Evolutionary conservation across 768 basidiomycete species (phyloP).

Genomic region (Termitomyces sp.): DNA sequence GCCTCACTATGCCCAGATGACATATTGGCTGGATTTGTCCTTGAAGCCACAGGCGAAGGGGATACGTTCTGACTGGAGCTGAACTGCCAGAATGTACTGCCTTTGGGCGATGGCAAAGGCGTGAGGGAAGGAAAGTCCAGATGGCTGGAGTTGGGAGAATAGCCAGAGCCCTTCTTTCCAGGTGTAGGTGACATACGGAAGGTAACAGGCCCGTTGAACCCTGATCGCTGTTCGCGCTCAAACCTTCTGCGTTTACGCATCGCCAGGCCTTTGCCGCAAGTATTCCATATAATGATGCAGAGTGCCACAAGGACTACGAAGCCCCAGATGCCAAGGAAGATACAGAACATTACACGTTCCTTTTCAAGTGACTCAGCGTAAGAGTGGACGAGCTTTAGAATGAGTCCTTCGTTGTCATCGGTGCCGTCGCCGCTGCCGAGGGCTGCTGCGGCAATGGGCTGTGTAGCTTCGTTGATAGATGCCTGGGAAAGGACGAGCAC

Average conservation of each 20-base stretch:
- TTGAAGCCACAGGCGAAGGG: constrained; percentile 21
- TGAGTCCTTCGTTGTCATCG: constrained; percentile 43
- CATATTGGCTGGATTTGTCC: constrained; percentile 42
- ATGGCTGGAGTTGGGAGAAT: constrained; percentile 8
- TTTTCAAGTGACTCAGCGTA: constrained; percentile 72
- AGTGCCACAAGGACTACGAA: constrained; percentile 80
- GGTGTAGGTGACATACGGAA: constrained; percentile 16
- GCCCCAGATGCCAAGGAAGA: constrained; percentile 83
- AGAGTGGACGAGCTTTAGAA: constrained; percentile 65
- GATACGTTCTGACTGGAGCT: constrained; percentile 19
- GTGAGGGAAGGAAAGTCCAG: constrained; percentile 40
- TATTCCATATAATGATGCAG: constrained; percentile 64
- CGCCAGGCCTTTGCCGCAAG: constrained; percentile 48
- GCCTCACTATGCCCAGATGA: constrained; percentile 20
- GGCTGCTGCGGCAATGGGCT: constrained; percentile 81
- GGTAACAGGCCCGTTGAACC: constrained; percentile 39
- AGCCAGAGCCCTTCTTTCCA: constrained; percentile 12
- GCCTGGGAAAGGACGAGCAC: constrained; percentile 72
- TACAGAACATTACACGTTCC: constrained; percentile 76
- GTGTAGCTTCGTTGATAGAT: constrained; percentile 66
- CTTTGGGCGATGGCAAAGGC: constrained; percentile 39
- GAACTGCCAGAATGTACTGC: constrained; percentile 28
- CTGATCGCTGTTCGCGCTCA: constrained; percentile 44
- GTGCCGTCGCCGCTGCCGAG: constrained; percentile 51
- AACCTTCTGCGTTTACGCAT: constrained; percentile 42